phyloP scores from a whole-genome alignment of 2,329 filamentous ascomycete species.

The Ilyonectria mors-panacis region DNA sequence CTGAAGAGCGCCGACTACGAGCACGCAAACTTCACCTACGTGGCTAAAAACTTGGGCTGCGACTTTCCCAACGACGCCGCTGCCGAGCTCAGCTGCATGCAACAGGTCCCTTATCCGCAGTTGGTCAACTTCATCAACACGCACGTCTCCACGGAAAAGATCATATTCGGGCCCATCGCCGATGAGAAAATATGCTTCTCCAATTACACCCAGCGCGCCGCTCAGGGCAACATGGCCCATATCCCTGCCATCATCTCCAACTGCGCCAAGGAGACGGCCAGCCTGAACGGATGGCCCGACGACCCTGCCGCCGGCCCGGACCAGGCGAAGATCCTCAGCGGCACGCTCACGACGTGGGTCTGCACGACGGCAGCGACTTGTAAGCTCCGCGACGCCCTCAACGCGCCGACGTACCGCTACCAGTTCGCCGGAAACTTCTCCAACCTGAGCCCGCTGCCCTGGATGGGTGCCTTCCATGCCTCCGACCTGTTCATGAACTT shows the following conservation, averaged over 20 bases:
- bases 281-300: conserved; percentile 9
- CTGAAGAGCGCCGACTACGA: conserved; percentile 43
- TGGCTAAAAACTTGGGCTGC: conserved; percentile 53
- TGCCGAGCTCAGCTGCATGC: conserved; percentile 56
- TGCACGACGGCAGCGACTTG: conserved; percentile 48
- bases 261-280: conserved; percentile 50
- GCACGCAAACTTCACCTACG: conserved; percentile 54
- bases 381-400: conserved; percentile 43
- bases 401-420: conserved; percentile 56
- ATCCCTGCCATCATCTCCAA: conserved; percentile 51
- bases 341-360: conserved; percentile 41
- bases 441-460: conserved; percentile 56
- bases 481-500: conserved; percentile 56
- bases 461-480: conserved; percentile 60
- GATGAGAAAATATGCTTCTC: conserved; percentile 51
- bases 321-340: conserved; percentile 45
- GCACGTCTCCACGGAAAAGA: conserved; percentile 48
- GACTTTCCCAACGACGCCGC: conserved; percentile 41
- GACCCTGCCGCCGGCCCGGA: conserved; percentile 46
- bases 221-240: conserved; percentile 43
- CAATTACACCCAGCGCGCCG: conserved; percentile 48
- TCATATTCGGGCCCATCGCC: conserved; percentile 32
- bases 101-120: conserved; percentile 48
- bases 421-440: conserved; percentile 58
- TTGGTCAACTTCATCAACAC: conserved; percentile 52